Percentiles rank a stretch among this genome's conserved stretches.
These are phyloP conservation scores for Turnera subulata DNA, from an alignment of 345 rosid genomes.

Conservation along the genomic window DNA sequence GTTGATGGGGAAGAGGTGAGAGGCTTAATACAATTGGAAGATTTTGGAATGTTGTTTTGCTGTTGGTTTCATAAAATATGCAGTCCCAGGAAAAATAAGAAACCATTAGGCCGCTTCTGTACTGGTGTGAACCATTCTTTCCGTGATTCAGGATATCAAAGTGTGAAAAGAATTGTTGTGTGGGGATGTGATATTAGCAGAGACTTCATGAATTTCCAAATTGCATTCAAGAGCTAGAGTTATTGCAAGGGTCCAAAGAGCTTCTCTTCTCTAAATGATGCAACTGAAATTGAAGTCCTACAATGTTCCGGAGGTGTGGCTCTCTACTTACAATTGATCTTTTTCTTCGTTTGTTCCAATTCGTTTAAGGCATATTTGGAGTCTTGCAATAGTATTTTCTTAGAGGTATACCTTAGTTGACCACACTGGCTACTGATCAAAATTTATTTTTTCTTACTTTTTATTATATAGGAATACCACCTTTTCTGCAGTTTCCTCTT, in stretches of 20 bases:
- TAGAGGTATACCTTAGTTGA: too few species aligned
- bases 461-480: too few species aligned
- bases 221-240: background rate
- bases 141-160: too few species aligned
- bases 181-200: background rate
- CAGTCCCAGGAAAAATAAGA: background rate
- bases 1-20: slow-evolving; percentile 6
- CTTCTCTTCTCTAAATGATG: background rate
- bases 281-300: background rate
- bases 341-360: too few species aligned
- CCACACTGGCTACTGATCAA: too few species aligned
- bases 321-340: too few species aligned
- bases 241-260: background rate
- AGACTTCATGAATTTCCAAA: background rate
- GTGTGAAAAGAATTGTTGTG: background rate
- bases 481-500: too few species aligned
- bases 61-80: background rate
- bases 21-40: slow-evolving; percentile 8
- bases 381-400: too few species aligned
- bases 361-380: too few species aligned
- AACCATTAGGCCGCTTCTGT: rapidly evolving
- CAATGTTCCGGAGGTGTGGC: too few species aligned
- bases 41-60: background rate
- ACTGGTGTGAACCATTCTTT: too few species aligned
- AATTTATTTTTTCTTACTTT: too few species aligned